Conservation (phyloP, 176 grass and related monocot species). For the Carex scoparia region DNA sequence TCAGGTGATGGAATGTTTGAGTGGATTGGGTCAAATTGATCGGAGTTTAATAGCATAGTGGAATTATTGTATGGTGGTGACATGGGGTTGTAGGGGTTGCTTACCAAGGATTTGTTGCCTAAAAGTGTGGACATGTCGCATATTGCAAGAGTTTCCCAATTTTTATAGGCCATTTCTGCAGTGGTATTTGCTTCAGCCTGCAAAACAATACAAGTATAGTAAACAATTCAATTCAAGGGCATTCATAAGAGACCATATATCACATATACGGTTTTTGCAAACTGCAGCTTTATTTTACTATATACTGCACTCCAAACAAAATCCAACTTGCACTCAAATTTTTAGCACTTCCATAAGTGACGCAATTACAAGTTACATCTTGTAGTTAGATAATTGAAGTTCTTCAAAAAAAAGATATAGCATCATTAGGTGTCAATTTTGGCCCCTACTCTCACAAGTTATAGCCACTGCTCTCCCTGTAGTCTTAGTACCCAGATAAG, state of each 20-base stretch:
- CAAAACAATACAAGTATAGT: conserved; percentile 2
- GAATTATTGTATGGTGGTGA: conserved; percentile 41
- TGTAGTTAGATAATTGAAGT: background rate
- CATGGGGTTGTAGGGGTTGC: conserved; percentile 30
- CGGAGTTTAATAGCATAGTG: conserved; percentile 25
- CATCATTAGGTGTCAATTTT: background rate
- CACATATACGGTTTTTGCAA: background rate
- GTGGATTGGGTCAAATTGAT: conserved; percentile 44
- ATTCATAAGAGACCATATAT: background rate
- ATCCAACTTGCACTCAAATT: background rate
- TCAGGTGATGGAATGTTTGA: conserved; percentile 43
- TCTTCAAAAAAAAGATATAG: background rate
- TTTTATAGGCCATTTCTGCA: conserved; percentile 65
- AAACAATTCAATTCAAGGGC: background rate
- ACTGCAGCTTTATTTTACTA: background rate
- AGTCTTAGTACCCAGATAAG: too few relatives aligned
- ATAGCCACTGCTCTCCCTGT: too few relatives aligned
- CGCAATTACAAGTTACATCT: background rate
- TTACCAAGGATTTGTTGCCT: background rate
- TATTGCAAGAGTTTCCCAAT: conserved; percentile 54
- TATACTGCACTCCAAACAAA: conserved; percentile 8
- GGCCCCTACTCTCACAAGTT: background rate
- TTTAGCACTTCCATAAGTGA: background rate
- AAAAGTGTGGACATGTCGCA: conserved; percentile 43
- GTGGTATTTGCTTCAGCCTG: conserved; percentile 52